phyloP scores from a whole-genome alignment of 805 yeast genomes.

The Saturnispora galanensis region DNA sequence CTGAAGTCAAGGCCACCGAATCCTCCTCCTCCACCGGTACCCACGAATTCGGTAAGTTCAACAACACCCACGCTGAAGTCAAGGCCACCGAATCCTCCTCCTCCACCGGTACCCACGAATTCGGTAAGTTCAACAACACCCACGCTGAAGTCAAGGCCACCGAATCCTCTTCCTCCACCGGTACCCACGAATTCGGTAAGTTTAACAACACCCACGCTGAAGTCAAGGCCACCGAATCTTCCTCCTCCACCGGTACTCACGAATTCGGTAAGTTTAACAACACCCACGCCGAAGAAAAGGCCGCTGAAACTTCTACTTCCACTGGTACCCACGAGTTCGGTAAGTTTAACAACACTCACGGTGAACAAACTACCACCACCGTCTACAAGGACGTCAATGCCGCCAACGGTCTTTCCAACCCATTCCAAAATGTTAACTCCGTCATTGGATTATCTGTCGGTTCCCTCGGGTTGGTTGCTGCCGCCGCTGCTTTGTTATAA shows the following conservation, averaged over 20 bases:
- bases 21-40: slow-evolving; percentile 34
- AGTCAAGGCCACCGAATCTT: slow-evolving; percentile 13
- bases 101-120: slow-evolving; percentile 32
- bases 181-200: slow-evolving; percentile 38
- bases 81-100: slow-evolving; percentile 11
- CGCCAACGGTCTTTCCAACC: slow-evolving; percentile 34
- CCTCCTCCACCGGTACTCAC: slow-evolving; percentile 41
- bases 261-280: slow-evolving; percentile 47
- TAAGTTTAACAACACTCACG: slow-evolving; percentile 40
- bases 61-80: slow-evolving; percentile 29
- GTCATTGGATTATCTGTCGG: slow-evolving; percentile 18
- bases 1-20: slow-evolving; percentile 27
- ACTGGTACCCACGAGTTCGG: slow-evolving; percentile 37
- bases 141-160: slow-evolving; percentile 28
- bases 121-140: slow-evolving; percentile 45
- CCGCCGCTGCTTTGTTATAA: slow-evolving; percentile 16
- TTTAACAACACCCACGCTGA: slow-evolving; percentile 45
- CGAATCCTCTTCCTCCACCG: slow-evolving; percentile 25
- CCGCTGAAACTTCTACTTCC: slow-evolving; percentile 23
- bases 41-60: slow-evolving; percentile 46
- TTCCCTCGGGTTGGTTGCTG: slow-evolving; percentile 15
- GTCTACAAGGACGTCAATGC: slow-evolving; percentile 51
- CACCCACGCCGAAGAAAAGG: slow-evolving; percentile 23
- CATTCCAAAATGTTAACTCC: slow-evolving; percentile 15
- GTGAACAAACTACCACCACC: slow-evolving; percentile 27